These are phyloP conservation scores for Taphrina populina DNA, from an alignment of 1,139 yeast genomes.

Conservation along the genomic window DNA sequence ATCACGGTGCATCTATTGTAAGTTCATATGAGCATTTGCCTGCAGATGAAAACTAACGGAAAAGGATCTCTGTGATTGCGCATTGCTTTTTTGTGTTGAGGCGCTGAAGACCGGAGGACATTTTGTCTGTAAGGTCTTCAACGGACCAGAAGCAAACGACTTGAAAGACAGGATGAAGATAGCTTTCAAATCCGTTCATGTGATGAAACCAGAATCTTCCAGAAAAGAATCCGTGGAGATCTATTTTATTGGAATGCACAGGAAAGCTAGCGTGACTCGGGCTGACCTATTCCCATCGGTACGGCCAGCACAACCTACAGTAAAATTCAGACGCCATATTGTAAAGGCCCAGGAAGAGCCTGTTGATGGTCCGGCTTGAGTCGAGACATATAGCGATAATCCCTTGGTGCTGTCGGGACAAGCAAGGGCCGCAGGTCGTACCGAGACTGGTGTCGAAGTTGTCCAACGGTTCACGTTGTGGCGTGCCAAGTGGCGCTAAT, in stretches of 20 bases:
- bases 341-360: no score
- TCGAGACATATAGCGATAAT: no score
- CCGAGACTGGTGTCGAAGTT: no score
- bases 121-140: slow-evolving; percentile 69
- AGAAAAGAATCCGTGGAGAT: slow-evolving; percentile 64
- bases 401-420: no score
- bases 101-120: slow-evolving; percentile 66
- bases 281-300: slow-evolving; percentile 10
- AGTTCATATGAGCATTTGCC: slow-evolving; percentile 39
- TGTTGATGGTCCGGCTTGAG: no score
- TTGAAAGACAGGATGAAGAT: slow-evolving; percentile 58
- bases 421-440: no score
- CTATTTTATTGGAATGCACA: slow-evolving; percentile 55
- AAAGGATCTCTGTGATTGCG: slow-evolving; percentile 86
- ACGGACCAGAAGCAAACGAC: slow-evolving; percentile 65
- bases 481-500: no score
- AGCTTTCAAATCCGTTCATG: slow-evolving; percentile 59
- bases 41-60: background rate
- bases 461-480: no score
- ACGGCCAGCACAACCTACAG: no score
- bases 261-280: slow-evolving; percentile 8
- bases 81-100: slow-evolving; percentile 70
- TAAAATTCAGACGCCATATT: no score
- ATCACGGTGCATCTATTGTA: slow-evolving; percentile 61
- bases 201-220: slow-evolving; percentile 62